These are phyloP conservation scores for Phoma sp. DNA, from an alignment of 2,329 filamentous ascomycete genomes.

Conservation along the genomic window DNA sequence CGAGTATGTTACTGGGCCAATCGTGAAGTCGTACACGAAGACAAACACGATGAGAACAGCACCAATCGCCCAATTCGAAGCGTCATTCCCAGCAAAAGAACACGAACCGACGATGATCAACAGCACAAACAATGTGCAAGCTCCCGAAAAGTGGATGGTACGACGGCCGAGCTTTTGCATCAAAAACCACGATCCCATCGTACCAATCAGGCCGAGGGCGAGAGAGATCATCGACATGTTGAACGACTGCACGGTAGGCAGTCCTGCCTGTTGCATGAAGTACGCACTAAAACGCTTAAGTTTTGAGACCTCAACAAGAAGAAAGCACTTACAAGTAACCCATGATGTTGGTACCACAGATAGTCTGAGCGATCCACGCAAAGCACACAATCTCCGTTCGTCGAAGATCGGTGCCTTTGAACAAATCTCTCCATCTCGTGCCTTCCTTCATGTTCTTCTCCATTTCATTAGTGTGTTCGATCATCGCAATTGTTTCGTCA, in stretches of 20 bases:
- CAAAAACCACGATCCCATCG: constrained; percentile 79
- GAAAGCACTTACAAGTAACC: constrained; percentile 48
- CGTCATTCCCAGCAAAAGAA: constrained; percentile 61
- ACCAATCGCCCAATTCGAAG: constrained; percentile 54
- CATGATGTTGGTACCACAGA: constrained; percentile 53
- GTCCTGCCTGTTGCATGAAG: constrained; percentile 56
- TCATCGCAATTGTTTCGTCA: constrained; percentile 76
- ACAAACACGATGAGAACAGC: constrained; percentile 52
- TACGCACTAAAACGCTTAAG: constrained; percentile 46
- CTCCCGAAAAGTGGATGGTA: constrained; percentile 74
- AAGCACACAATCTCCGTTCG: constrained; percentile 74
- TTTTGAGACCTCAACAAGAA: too few relatives aligned
- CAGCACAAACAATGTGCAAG: constrained; percentile 65
- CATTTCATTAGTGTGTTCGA: constrained; percentile 85
- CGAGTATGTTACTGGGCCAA: constrained; percentile 88
- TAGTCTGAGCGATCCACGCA: constrained; percentile 54
- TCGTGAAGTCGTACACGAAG: constrained; percentile 81
- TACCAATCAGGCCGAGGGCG: constrained; percentile 73
- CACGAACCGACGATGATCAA: constrained; percentile 82
- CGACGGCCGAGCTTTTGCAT: constrained; percentile 82
- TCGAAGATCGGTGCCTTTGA: constrained; percentile 76
- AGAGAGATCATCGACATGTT: constrained; percentile 62
- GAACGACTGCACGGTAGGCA: constrained; percentile 52
- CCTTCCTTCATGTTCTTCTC: constrained; percentile 73
- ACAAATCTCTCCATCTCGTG: constrained; percentile 79